Evolutionary conservation across 257 asterid species (phyloP).

Genomic region (Agastache rugosa): DNA sequence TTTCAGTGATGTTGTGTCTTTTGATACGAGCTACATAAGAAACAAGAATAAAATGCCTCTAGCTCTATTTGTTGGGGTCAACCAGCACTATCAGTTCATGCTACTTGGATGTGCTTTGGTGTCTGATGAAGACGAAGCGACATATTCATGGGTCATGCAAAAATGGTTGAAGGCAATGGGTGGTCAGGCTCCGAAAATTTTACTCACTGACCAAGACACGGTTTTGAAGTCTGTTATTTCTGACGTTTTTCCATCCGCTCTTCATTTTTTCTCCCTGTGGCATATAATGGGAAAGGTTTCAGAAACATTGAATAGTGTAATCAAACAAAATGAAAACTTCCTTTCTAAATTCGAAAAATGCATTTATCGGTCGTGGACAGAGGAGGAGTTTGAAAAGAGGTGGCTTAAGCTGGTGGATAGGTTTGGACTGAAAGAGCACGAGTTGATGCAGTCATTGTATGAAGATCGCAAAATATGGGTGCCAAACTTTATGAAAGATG

Average conservation of each 20-base stretch:
- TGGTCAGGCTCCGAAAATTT: slow-evolving; percentile 75
- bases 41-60: slow-evolving; percentile 90
- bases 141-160: slow-evolving; percentile 82
- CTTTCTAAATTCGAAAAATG: slow-evolving; percentile 74
- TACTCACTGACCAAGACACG: slow-evolving; percentile 81
- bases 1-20: slow-evolving; percentile 83
- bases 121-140: slow-evolving; percentile 72
- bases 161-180: slow-evolving; percentile 94
- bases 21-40: slow-evolving; percentile 82
- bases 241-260: slow-evolving; percentile 70
- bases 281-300: slow-evolving; percentile 76
- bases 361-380: slow-evolving; percentile 74
- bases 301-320: slow-evolving; percentile 64
- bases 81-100: slow-evolving; percentile 93
- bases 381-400: slow-evolving; percentile 80
- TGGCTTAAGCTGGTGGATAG: slow-evolving; percentile 81
- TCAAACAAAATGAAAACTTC: slow-evolving; percentile 74
- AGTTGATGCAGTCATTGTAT: slow-evolving; percentile 65
- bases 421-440: slow-evolving; percentile 76
- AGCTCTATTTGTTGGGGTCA: slow-evolving; percentile 85
- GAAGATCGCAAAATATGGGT: slow-evolving; percentile 84
- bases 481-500: slow-evolving; percentile 68
- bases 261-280: slow-evolving; percentile 78
- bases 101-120: slow-evolving; percentile 94
- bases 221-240: slow-evolving; percentile 61